Evolutionary conservation across 2,329 filamentous ascomycete species (phyloP), one percentile per base, ranked within the genome.

Genomic region (Pseudophaeomoniella oleicola): DNA sequence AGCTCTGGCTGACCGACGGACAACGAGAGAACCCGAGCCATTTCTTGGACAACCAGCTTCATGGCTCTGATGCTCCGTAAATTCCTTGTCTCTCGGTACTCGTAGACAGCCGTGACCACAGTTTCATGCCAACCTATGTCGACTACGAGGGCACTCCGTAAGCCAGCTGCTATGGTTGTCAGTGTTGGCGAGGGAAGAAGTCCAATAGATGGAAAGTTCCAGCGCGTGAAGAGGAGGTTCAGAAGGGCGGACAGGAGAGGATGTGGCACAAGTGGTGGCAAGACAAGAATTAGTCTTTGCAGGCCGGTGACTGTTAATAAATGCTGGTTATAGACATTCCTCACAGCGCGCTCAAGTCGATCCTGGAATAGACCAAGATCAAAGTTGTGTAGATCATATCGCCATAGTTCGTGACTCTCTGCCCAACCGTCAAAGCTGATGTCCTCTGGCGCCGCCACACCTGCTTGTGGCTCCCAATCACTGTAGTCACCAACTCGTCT

Each of bases 41-140:
- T 34, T 19, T 34, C 32, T 9, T 79, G 68, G 31, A 80, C 71
- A 14, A 96, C 61, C 39, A 71, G 56, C 50, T 78, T 87, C 40
- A 80, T 85, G 19, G 75, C 86, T 44, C 90, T 70, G 11, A 83
- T 67, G 29, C 74, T 88, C 37, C 83, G 71, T 39, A 67, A 72
- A 37, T 74, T 75, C 12, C 69, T 66, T 1, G 94, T 74, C 54
- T 93, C 86, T 37, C 83, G 78, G 54, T 86, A 94, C 58, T 98
- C 90, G 52, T 87, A 96, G 4, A 96, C 69, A 4, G 78, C 81
- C 0, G 85, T 93, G 15, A 92, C 73, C 1, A 79, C 71, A 0
- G 87, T 93, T 57, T 96, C 90, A 30, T 77, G 71, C 90, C 90
- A 98, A 31, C 88, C 90, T 41, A 98, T 69, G 51, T 98, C 86